phyloP scores from a whole-genome alignment of 495 filamentous ascomycete genomes.

The Aspergillus conjunctus region DNA sequence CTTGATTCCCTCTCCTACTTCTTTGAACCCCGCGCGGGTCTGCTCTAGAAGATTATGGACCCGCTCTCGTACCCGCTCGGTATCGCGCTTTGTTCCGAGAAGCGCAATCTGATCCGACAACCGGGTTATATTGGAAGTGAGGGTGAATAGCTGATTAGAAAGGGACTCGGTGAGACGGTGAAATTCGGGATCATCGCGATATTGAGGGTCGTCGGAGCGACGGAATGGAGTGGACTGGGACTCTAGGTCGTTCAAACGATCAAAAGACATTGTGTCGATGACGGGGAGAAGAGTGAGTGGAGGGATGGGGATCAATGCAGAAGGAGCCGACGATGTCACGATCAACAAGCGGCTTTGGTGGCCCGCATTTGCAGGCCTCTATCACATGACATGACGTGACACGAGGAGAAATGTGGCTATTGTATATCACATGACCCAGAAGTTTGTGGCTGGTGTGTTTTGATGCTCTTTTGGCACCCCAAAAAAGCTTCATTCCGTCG shows the following conservation, averaged over 20 bases:
- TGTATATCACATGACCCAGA: conserved; percentile 32
- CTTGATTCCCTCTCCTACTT: conserved; percentile 90
- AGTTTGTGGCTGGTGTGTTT: conserved; percentile 43
- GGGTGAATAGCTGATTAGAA: conserved; percentile 79
- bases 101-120: conserved; percentile 78
- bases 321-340: not conserved
- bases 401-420: conserved; percentile 17
- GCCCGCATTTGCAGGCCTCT: conserved; percentile 35
- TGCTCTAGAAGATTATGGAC: conserved; percentile 85
- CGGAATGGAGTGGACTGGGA: conserved; percentile 72
- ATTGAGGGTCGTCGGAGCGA: conserved; percentile 69
- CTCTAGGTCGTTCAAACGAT: conserved; percentile 81
- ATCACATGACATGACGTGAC: conserved; percentile 39
- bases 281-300: conserved; percentile 13
- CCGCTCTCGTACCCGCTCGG: conserved; percentile 84
- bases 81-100: conserved; percentile 88
- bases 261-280: conserved; percentile 76
- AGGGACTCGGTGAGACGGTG: conserved; percentile 74
- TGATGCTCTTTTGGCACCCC: conserved; percentile 36
- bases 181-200: conserved; percentile 91
- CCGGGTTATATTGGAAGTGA: conserved; percentile 83
- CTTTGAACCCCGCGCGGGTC: conserved; percentile 83
- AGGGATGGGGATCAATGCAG: conserved; percentile 13
- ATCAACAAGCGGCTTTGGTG: conserved; percentile 20
- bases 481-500: conserved; percentile 31